Evolutionary conservation across 1,139 yeast species (phyloP).

Genomic region (Suhomyces wounanorum): DNA sequence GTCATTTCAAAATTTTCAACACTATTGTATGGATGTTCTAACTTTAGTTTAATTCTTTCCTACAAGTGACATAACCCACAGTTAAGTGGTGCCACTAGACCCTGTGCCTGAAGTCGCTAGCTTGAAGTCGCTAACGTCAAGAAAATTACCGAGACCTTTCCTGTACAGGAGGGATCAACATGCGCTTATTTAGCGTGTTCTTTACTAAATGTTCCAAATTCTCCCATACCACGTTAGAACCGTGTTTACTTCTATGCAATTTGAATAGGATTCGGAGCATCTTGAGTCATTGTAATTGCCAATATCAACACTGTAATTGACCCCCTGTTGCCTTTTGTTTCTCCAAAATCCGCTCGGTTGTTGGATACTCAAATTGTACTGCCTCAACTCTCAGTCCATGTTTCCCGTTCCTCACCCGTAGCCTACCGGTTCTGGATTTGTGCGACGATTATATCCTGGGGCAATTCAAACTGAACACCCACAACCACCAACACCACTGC

Average conservation of each 20-base stretch:
- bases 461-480: not conserved
- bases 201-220: not conserved
- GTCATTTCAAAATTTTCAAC: too few species aligned
- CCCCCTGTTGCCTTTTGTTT: too few species aligned
- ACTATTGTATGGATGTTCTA: not conserved
- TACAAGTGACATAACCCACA: not conserved
- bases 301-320: too few species aligned
- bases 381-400: constrained; percentile 4
- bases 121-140: not conserved
- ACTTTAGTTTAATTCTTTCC: too few species aligned
- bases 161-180: not conserved
- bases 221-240: not conserved
- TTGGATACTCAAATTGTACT: not conserved
- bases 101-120: not conserved
- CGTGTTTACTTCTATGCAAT: too few species aligned
- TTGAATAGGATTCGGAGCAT: too few species aligned
- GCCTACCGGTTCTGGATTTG: constrained; percentile 1
- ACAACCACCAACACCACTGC: not conserved
- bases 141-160: not conserved
- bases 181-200: not conserved
- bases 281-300: too few species aligned
- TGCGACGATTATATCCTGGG: not conserved
- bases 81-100: not conserved
- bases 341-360: too few species aligned
- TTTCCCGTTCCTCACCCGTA: not conserved